Conservation (phyloP, 2,329 filamentous ascomycete genomes). For the Colletotrichum eleusines region DNA sequence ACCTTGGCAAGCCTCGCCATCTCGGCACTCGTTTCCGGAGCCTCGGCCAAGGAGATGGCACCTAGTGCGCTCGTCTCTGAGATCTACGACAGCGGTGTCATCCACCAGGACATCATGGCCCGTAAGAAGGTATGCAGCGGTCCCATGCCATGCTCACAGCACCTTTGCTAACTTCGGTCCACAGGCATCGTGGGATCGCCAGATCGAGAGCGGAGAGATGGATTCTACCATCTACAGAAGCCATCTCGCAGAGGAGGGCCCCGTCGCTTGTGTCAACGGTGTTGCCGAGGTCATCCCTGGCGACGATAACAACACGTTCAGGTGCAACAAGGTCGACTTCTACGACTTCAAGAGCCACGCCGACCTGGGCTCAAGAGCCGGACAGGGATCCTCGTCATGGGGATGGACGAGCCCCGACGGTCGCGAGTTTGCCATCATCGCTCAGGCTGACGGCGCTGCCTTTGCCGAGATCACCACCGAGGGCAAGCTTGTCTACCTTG, state of each 20-base stretch:
- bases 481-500: conserved; percentile 58
- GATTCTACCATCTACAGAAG: conserved; percentile 37
- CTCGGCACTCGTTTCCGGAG: conserved; percentile 37
- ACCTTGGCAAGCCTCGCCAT: conserved; percentile 37
- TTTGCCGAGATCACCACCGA: conserved; percentile 58
- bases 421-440: conserved; percentile 44
- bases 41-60: conserved; percentile 43
- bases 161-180: neutral
- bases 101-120: conserved; percentile 44
- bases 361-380: conserved; percentile 58
- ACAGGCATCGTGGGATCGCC: conserved; percentile 40
- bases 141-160: too few relatives aligned
- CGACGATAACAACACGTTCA: conserved; percentile 42
- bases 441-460: conserved; percentile 55
- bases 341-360: conserved; percentile 67
- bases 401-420: conserved; percentile 58
- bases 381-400: conserved; percentile 51
- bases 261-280: conserved; percentile 41
- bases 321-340: conserved; percentile 48
- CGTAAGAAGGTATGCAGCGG: conserved; percentile 39
- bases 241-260: conserved; percentile 34
- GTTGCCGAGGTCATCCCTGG: conserved; percentile 40
- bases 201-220: conserved; percentile 39
- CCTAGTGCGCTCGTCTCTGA: conserved; percentile 41
- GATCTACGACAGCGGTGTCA: conserved; percentile 42